Conservation (phyloP, 768 basidiomycete genomes). For the Lentinula sp. region DNA sequence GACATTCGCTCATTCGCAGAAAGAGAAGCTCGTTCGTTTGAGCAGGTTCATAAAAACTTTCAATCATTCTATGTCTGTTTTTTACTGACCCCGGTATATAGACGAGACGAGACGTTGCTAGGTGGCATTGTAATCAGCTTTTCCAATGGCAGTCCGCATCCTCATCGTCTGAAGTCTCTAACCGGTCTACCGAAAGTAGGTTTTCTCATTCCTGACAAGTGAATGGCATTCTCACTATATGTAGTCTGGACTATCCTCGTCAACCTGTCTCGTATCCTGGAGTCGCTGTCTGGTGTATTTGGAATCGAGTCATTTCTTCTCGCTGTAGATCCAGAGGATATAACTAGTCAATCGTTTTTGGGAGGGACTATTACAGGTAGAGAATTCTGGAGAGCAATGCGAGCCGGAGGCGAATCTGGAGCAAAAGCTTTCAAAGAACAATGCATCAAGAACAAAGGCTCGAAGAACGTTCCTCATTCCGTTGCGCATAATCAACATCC, state of each 20-base stretch:
- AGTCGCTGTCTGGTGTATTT: constrained; percentile 41
- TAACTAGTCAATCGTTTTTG: constrained; percentile 48
- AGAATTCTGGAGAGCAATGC: constrained; percentile 60
- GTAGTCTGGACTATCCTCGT: constrained; percentile 42
- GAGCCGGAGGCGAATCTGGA: constrained; percentile 54
- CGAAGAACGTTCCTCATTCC: not conserved
- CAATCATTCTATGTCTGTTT: not conserved
- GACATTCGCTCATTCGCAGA: constrained; percentile 59
- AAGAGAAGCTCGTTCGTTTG: constrained; percentile 50
- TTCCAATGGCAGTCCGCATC: constrained; percentile 25
- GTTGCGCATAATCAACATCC: not conserved
- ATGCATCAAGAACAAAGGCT: constrained; percentile 18
- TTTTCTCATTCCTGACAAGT: constrained; percentile 1
- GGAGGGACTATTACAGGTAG: constrained; percentile 56
- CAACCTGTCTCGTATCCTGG: constrained; percentile 46
- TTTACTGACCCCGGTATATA: constrained; percentile 21
- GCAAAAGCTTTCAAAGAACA: constrained; percentile 49
- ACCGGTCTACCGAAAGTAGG: constrained; percentile 2
- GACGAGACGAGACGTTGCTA: constrained; percentile 51
- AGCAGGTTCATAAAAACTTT: constrained; percentile 37
- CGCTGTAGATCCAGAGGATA: constrained; percentile 47
- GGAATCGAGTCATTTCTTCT: constrained; percentile 60
- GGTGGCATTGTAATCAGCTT: constrained; percentile 57
- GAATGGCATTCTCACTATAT: not conserved
- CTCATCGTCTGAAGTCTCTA: not conserved